A percentile compares a stretch with the other conserved stretches of the same genome.
These are phyloP conservation scores for Camelina laxa DNA, from an alignment of 345 rosid species.

Conservation along the genomic window DNA sequence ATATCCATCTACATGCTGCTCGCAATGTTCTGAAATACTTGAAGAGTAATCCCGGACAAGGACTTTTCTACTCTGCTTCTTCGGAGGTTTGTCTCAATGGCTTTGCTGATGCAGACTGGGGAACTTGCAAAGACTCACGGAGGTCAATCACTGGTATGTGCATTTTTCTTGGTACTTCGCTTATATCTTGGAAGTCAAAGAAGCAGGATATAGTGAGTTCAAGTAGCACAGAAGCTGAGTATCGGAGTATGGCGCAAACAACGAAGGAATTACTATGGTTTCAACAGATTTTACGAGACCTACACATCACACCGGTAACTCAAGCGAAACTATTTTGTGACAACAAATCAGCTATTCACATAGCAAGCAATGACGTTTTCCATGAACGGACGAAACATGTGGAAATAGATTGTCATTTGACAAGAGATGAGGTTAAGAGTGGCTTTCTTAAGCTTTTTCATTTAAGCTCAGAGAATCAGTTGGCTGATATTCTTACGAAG, in stretches of 20 bases:
- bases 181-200: background rate
- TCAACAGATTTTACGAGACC: too few relatives aligned
- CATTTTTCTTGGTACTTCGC: background rate
- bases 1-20: background rate
- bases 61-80: background rate
- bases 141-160: background rate
- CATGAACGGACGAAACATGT: too few relatives aligned
- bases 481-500: too few relatives aligned
- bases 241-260: background rate
- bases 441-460: too few relatives aligned
- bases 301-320: too few relatives aligned
- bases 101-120: background rate
- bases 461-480: too few relatives aligned
- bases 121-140: background rate
- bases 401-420: too few relatives aligned
- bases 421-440: too few relatives aligned
- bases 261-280: too few relatives aligned
- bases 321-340: too few relatives aligned
- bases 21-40: background rate
- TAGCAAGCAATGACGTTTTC: too few relatives aligned
- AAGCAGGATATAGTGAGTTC: background rate
- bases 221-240: background rate
- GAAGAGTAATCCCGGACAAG: background rate
- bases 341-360: too few relatives aligned
- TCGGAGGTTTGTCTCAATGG: background rate